Percentiles rank a stretch among this genome's conserved stretches.
Evolutionary conservation across 441 rosid species (phyloP).

Genomic region (Pelargonium myrrhifolium): DNA sequence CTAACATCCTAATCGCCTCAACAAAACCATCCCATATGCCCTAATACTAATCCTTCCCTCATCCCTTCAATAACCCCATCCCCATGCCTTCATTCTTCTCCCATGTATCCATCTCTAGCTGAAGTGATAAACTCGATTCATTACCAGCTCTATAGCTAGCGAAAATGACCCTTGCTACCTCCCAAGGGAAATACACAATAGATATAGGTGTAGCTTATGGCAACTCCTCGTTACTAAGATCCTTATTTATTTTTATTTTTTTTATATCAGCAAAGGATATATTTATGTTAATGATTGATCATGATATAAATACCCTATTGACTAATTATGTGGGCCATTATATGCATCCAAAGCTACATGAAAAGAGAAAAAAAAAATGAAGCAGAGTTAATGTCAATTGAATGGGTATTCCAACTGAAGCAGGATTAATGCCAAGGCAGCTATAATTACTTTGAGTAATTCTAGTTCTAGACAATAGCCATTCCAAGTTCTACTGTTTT

Average conservation of each 20-base stretch:
- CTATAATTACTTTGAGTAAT: not conserved
- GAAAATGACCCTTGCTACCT: not conserved
- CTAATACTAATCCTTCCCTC: conserved; percentile 5
- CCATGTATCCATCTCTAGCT: not conserved
- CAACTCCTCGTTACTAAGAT: too few species aligned
- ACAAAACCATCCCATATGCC: not conserved
- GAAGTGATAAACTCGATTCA: not conserved
- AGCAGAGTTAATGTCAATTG: not conserved
- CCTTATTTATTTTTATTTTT: too few species aligned
- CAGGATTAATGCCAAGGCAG: not conserved
- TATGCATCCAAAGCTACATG: not conserved
- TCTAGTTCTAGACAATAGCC: not conserved
- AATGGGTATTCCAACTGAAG: not conserved
- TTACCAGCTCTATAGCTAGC: not conserved
- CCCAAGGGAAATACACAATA: conserved; percentile 1
- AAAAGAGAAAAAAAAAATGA: not conserved
- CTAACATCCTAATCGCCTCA: not conserved
- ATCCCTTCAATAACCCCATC: not conserved
- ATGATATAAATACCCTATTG: not conserved
- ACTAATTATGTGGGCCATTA: not conserved
- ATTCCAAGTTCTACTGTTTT: too few species aligned
- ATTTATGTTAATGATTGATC: too few species aligned
- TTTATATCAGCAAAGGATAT: too few species aligned
- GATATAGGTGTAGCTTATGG: not conserved
- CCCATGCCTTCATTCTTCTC: not conserved